Percentiles rank a stretch among this genome's conserved stretches.
Conservation (phyloP, 139 green algal species). For the Micractinium sp. region DNA sequence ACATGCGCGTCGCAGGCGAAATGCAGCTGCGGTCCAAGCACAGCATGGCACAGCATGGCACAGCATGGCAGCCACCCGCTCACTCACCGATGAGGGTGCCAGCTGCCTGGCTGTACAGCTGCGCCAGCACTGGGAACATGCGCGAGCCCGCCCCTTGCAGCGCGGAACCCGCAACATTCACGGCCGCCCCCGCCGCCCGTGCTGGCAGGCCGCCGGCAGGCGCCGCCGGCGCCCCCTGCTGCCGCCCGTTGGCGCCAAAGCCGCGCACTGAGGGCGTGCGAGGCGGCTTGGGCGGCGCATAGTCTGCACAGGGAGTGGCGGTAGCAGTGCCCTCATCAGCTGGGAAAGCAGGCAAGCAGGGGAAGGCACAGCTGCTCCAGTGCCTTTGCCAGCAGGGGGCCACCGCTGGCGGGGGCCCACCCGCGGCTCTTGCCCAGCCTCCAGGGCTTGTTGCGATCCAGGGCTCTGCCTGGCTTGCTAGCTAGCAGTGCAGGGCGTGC, state of each 20-base stretch:
- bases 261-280: neutral
- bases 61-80: neutral
- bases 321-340: neutral
- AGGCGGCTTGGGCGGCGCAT: constrained; percentile 2
- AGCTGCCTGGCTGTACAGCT: constrained; percentile 28
- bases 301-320: neutral
- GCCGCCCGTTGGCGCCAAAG: neutral
- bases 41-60: no score
- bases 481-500: no score
- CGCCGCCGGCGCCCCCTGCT: neutral
- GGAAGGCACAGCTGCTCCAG: no score
- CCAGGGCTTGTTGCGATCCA: no score
- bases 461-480: no score
- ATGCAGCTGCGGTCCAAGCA: no score
- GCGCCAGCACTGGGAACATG: constrained; percentile 5
- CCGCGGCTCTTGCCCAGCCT: no score
- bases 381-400: no score
- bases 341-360: neutral
- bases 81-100: constrained; percentile 11
- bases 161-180: constrained; percentile 1
- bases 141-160: constrained; percentile 3
- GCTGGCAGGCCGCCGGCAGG: neutral
- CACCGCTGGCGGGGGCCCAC: no score
- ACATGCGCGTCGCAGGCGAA: no score
- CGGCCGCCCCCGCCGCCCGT: constrained; percentile 8